Conservation (phyloP, 352 stramenopile species). For the Phytophthora pinifolia region DNA sequence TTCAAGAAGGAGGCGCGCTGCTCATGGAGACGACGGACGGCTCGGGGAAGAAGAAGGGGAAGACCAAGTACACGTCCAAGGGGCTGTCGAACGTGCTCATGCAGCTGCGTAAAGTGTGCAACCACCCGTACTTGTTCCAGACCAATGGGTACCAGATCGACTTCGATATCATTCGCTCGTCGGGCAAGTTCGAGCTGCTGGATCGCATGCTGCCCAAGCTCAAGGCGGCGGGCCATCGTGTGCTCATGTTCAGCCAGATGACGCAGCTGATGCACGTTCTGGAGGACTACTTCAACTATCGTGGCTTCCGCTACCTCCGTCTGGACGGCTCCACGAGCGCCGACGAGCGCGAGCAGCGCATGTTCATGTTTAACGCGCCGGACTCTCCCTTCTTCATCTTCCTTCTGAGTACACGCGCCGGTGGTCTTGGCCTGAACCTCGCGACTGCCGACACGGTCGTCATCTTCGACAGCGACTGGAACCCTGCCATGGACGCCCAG, state of each 20-base stretch:
- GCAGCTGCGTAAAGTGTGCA: constrained; percentile 89
- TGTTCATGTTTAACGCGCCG: constrained; percentile 97
- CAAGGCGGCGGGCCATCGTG: constrained; percentile 89
- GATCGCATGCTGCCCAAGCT: constrained; percentile 97
- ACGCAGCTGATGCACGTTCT: constrained; percentile 90
- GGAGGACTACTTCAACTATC: constrained; percentile 90
- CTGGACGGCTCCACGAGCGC: constrained; percentile 97
- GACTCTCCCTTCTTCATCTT: constrained; percentile 95
- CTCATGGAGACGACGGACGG: constrained; percentile 76
- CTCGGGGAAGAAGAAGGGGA: constrained; percentile 65
- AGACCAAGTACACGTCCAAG: constrained; percentile 85
- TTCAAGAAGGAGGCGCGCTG: constrained; percentile 84
- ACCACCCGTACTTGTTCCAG: constrained; percentile 89
- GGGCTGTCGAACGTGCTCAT: constrained; percentile 88
- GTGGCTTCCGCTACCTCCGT: constrained; percentile 93
- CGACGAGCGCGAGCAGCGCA: constrained; percentile 96
- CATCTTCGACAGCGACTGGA: constrained; percentile 99
- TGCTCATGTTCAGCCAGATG: constrained; percentile 93
- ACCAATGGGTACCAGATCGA: constrained; percentile 84
- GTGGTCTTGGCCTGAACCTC: constrained; percentile 98
- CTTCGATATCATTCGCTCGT: constrained; percentile 84
- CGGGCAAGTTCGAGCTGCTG: constrained; percentile 95
- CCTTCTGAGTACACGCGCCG: constrained; percentile 96
- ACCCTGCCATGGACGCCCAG: constrained; percentile 96
- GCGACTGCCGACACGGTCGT: constrained; percentile 98